Evolutionary conservation across 805 yeast species (phyloP).

Genomic region (Metschnikowia gelsemii): DNA sequence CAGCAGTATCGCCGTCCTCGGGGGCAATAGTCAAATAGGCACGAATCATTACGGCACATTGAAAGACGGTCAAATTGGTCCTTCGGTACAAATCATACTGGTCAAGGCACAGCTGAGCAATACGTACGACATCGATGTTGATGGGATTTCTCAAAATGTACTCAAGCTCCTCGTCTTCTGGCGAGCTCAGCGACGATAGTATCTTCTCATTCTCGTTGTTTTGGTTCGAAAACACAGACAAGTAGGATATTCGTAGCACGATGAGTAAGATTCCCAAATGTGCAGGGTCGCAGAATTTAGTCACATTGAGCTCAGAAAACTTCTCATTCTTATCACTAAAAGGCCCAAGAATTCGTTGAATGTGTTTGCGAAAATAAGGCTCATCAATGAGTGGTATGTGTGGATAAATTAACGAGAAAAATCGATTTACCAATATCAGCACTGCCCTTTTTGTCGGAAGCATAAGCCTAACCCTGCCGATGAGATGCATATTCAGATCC

Average conservation of each 20-base stretch:
- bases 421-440: conserved; percentile 20
- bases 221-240: conserved; percentile 37
- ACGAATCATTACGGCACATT: conserved; percentile 17
- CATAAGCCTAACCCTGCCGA: conserved; percentile 19
- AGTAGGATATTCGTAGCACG: conserved; percentile 54
- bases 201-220: conserved; percentile 16
- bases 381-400: conserved; percentile 26
- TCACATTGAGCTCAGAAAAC: conserved; percentile 29
- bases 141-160: conserved; percentile 32
- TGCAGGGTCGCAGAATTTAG: conserved; percentile 45
- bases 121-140: conserved; percentile 28
- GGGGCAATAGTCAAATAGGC: conserved; percentile 17
- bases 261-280: conserved; percentile 52
- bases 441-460: conserved; percentile 21
- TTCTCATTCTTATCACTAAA: conserved; percentile 14
- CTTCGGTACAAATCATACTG: conserved; percentile 28
- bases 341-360: conserved; percentile 44
- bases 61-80: conserved; percentile 17
- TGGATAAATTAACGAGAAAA: conserved; percentile 22
- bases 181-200: neutral
- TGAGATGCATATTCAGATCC: conserved; percentile 26
- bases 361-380: conserved; percentile 30
- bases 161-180: conserved; percentile 21
- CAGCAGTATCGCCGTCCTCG: conserved; percentile 20
- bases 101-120: conserved; percentile 37